Conservation (phyloP, 164 flowering plant species). For the Macadamia tetraphylla region DNA sequence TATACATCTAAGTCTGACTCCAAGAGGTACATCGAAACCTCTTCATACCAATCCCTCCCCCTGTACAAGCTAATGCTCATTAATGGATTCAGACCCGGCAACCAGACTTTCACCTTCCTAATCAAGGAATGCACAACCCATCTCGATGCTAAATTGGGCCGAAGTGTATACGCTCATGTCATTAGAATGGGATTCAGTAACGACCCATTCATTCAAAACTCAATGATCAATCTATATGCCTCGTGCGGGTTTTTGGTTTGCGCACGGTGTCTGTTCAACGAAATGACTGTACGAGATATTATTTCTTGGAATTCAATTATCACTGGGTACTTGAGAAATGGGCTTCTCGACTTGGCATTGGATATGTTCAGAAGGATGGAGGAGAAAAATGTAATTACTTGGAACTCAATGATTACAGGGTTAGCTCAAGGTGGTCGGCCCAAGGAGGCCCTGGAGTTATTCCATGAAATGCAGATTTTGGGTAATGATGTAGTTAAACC, state of each 20-base stretch:
- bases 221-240: slow-evolving; percentile 36
- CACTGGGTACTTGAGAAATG: slow-evolving; percentile 57
- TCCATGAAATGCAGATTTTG: slow-evolving; percentile 44
- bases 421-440: slow-evolving; percentile 50
- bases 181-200: slow-evolving; percentile 34
- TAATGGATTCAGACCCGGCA: slow-evolving; percentile 41
- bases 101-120: slow-evolving; percentile 62
- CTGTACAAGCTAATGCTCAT: slow-evolving; percentile 51
- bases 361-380: slow-evolving; percentile 43
- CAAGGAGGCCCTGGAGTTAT: slow-evolving; percentile 48
- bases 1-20: slow-evolving; percentile 17
- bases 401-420: slow-evolving; percentile 66
- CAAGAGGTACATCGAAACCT: not conserved
- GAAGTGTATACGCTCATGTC: slow-evolving; percentile 39
- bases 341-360: slow-evolving; percentile 47
- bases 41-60: slow-evolving; percentile 15
- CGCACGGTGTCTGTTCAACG: slow-evolving; percentile 53
- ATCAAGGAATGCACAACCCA: slow-evolving; percentile 45
- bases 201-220: slow-evolving; percentile 47
- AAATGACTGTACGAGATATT: slow-evolving; percentile 46
- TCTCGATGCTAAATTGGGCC: slow-evolving; percentile 26
- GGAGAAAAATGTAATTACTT: slow-evolving; percentile 37
- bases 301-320: slow-evolving; percentile 79
- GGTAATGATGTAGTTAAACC: slow-evolving; percentile 30
- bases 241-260: slow-evolving; percentile 23